Conservation (phyloP, 2,329 filamentous ascomycete species). For the Beauveria sp. region DNA sequence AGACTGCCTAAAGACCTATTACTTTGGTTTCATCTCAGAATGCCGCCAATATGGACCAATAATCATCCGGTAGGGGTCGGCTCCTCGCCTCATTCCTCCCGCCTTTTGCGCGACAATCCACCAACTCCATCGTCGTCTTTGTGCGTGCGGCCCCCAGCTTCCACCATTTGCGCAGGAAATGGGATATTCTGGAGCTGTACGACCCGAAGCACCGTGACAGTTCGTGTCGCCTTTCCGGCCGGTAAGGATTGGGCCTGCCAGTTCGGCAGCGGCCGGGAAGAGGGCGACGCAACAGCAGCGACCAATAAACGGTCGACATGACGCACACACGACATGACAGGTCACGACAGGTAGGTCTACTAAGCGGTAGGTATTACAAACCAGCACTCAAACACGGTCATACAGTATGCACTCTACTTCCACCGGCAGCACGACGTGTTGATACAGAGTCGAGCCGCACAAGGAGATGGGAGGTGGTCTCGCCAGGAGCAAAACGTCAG, state of each 20-base stretch:
- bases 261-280: background rate
- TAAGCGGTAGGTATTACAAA: background rate
- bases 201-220: background rate
- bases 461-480: background rate
- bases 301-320: background rate
- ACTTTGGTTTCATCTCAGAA: no score
- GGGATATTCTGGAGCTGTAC: background rate
- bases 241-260: background rate
- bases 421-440: background rate
- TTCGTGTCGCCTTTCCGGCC: background rate
- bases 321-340: background rate
- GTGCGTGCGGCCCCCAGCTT: background rate
- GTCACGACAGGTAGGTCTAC: background rate
- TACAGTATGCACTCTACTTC: background rate
- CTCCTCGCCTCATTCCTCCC: background rate
- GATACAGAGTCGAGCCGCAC: background rate
- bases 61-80: background rate
- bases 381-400: background rate
- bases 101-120: background rate
- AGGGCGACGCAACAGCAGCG: background rate
- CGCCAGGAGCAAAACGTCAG: background rate
- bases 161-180: background rate
- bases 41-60: background rate
- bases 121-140: background rate
- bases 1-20: no score